These are phyloP conservation scores for Phytophthora multivora DNA, from an alignment of 352 stramenopile genomes.

Conservation along the genomic window DNA sequence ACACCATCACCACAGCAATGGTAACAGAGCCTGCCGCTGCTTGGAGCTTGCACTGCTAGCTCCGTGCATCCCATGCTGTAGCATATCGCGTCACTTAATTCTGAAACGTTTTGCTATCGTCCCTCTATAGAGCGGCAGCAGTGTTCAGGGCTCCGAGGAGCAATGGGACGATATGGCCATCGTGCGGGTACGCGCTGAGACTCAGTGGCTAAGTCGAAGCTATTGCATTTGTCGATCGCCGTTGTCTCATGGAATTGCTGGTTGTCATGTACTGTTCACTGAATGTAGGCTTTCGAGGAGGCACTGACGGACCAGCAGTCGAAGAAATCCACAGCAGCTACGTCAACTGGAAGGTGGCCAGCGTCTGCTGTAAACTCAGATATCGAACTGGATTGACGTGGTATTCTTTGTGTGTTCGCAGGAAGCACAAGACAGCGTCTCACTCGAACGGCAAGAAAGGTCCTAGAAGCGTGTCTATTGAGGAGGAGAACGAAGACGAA, in stretches of 20 bases:
- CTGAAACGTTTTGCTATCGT: slow-evolving; percentile 2
- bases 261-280: background rate
- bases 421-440: slow-evolving; percentile 25
- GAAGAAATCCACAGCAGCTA: slow-evolving; percentile 17
- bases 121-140: slow-evolving; percentile 44
- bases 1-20: too few relatives aligned
- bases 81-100: background rate
- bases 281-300: slow-evolving; percentile 72
- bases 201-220: background rate
- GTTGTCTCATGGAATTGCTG: slow-evolving; percentile 12
- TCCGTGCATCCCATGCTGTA: background rate
- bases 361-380: slow-evolving; percentile 4
- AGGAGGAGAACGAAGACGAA: slow-evolving; percentile 20
- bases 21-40: too few relatives aligned
- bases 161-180: slow-evolving; percentile 88
- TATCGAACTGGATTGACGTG: background rate
- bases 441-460: slow-evolving; percentile 24
- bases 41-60: too few relatives aligned
- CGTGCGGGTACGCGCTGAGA: slow-evolving; percentile 47
- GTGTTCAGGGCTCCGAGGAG: slow-evolving; percentile 50
- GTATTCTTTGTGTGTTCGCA: slow-evolving; percentile 11
- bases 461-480: slow-evolving; percentile 27
- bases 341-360: slow-evolving; percentile 17
- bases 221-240: background rate
- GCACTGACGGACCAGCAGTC: slow-evolving; percentile 55